phyloP scores from a whole-genome alignment of 176 grass and related monocot species.

The Eleusine coracana region DNA sequence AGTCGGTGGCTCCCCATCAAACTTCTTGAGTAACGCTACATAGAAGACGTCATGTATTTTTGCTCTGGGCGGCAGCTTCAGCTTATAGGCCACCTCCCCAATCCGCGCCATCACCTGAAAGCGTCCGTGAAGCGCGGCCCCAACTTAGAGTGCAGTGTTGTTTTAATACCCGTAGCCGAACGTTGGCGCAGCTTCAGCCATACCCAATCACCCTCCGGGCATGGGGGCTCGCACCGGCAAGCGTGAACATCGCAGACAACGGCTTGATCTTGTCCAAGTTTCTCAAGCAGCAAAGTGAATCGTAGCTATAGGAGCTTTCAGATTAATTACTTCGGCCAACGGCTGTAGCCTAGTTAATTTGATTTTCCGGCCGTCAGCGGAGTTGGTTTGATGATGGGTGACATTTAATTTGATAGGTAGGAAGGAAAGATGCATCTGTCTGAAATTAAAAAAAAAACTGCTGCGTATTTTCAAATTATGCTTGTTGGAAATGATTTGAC shows the following conservation, averaged over 20 bases:
- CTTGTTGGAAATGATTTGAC: background rate
- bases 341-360: background rate
- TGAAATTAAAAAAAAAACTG: background rate
- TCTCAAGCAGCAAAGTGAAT: background rate
- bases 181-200: no score
- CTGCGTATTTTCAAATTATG: background rate
- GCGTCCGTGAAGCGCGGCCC: no score
- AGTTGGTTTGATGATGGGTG: no score
- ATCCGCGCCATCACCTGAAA: no score
- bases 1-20: no score
- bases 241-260: constrained; percentile 31
- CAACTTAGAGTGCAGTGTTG: no score
- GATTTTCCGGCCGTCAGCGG: background rate
- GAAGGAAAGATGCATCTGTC: background rate
- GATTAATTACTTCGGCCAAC: background rate
- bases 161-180: no score
- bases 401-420: background rate
- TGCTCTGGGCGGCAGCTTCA: no score
- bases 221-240: constrained; percentile 57
- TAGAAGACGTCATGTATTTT: no score
- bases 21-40: no score
- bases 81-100: no score
- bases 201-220: no score
- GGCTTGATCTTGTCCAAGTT: background rate
- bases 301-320: background rate